phyloP scores from a whole-genome alignment of 768 basidiomycete genomes.

The Cyathus striatus region DNA sequence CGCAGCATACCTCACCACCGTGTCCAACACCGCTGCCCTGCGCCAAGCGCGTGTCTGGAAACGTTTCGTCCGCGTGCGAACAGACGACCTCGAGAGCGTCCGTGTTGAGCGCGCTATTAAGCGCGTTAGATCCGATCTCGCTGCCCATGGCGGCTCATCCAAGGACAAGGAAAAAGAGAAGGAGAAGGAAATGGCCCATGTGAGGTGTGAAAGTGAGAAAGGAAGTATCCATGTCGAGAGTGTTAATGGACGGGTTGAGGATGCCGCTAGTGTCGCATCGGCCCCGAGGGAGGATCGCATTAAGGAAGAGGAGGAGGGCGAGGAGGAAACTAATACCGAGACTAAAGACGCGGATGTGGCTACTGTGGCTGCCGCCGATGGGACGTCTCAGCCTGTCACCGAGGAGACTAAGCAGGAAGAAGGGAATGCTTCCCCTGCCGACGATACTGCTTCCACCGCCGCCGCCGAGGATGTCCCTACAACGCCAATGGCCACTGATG shows the following conservation, averaged over 20 bases:
- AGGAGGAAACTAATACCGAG: constrained; percentile 3
- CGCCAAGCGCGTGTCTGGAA: constrained; percentile 74
- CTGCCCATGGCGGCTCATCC: constrained; percentile 48
- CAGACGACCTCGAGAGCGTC: constrained; percentile 84
- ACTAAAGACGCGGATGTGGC: background rate
- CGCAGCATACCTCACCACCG: constrained; percentile 73
- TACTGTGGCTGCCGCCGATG: constrained; percentile 2
- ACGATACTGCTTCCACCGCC: background rate
- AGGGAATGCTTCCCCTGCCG: background rate
- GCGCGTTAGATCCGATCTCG: constrained; percentile 80
- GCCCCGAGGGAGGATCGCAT: constrained; percentile 18
- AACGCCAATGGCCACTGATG: constrained; percentile 33
- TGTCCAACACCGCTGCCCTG: constrained; percentile 63
- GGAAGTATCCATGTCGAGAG: constrained; percentile 19
- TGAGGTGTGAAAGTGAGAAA: constrained; percentile 10
- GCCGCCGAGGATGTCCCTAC: constrained; percentile 13
- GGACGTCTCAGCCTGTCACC: constrained; percentile 6
- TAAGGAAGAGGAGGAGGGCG: constrained; percentile 18
- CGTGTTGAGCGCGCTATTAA: constrained; percentile 86
- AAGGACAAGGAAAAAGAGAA: constrained; percentile 25
- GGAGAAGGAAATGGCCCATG: too few relatives aligned
- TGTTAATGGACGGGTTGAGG: constrained; percentile 23
- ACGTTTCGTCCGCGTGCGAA: constrained; percentile 79
- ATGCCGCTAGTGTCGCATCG: constrained; percentile 36
- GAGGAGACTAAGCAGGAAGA: background rate